Evolutionary conservation across 352 stramenopile genomes (phyloP).

Genomic region (Pythium insidiosum): DNA sequence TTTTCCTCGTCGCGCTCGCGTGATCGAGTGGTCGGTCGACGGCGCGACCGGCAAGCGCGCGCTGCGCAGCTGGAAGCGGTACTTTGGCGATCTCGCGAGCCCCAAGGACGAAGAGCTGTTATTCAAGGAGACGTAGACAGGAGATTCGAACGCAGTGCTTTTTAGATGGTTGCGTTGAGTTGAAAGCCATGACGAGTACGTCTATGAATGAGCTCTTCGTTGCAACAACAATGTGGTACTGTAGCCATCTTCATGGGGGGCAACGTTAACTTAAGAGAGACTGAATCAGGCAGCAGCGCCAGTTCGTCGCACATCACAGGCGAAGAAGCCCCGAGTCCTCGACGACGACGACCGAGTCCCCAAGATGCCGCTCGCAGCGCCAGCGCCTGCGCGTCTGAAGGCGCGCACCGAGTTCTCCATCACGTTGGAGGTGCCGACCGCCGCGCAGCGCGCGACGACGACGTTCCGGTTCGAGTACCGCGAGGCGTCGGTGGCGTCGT

Average conservation of each 20-base stretch:
- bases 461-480: slow-evolving; percentile 70
- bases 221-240: too few species aligned
- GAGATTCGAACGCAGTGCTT: too few species aligned
- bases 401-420: slow-evolving; percentile 76
- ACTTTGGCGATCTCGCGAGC: slow-evolving; percentile 1
- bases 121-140: too few species aligned
- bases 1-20: slow-evolving; percentile 7
- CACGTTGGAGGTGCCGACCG: slow-evolving; percentile 54
- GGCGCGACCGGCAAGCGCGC: neutral
- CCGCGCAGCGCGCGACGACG: slow-evolving; percentile 1
- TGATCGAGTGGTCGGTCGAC: too few species aligned
- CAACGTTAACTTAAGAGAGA: too few species aligned
- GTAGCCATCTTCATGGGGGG: too few species aligned
- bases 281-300: too few species aligned
- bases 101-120: neutral
- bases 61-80: slow-evolving; percentile 10
- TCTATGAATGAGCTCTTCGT: too few species aligned
- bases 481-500: slow-evolving; percentile 32
- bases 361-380: slow-evolving; percentile 16
- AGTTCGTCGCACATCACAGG: too few species aligned
- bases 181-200: too few species aligned
- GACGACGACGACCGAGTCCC: neutral
- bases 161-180: too few species aligned
- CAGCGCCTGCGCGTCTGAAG: slow-evolving; percentile 63
- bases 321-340: too few species aligned